These are phyloP conservation scores for Rhododendron henanense DNA, from an alignment of 148 eudicot genomes.

Conservation along the genomic window DNA sequence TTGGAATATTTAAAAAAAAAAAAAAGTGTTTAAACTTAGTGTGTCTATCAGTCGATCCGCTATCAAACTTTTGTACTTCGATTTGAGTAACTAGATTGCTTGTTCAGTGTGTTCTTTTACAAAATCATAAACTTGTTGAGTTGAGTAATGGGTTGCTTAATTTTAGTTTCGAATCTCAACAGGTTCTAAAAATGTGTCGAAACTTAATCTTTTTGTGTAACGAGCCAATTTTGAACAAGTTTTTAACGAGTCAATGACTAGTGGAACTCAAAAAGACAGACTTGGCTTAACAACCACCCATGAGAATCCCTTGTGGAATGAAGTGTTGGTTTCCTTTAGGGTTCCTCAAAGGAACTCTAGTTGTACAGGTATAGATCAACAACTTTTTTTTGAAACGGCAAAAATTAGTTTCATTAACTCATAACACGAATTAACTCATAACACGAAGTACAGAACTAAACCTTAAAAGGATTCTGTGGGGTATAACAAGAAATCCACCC, in stretches of 20 bases:
- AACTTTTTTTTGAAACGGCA: too few relatives aligned
- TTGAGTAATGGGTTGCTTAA: not conserved
- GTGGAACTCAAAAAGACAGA: too few relatives aligned
- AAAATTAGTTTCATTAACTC: too few relatives aligned
- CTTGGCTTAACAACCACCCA: not conserved
- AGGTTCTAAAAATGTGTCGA: too few relatives aligned
- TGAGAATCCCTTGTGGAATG: not conserved
- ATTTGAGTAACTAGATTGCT: not conserved
- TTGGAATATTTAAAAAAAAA: too few relatives aligned
- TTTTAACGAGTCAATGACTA: not conserved
- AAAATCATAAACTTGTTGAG: not conserved
- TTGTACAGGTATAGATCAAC: too few relatives aligned
- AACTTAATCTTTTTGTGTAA: not conserved
- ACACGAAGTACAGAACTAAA: too few relatives aligned
- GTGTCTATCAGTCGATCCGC: not conserved
- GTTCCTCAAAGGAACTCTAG: too few relatives aligned
- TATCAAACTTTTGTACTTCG: not conserved
- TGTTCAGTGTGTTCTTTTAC: not conserved
- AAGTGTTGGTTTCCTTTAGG: too few relatives aligned
- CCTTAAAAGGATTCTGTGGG: not conserved
- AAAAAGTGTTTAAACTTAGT: too few relatives aligned
- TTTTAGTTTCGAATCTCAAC: not conserved
- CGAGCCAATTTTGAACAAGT: not conserved
- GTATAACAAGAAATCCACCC: not conserved
- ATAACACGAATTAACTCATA: too few relatives aligned